phyloP scores from a whole-genome alignment of 495 filamentous ascomycete species.

The Clavariopsis aquatica region DNA sequence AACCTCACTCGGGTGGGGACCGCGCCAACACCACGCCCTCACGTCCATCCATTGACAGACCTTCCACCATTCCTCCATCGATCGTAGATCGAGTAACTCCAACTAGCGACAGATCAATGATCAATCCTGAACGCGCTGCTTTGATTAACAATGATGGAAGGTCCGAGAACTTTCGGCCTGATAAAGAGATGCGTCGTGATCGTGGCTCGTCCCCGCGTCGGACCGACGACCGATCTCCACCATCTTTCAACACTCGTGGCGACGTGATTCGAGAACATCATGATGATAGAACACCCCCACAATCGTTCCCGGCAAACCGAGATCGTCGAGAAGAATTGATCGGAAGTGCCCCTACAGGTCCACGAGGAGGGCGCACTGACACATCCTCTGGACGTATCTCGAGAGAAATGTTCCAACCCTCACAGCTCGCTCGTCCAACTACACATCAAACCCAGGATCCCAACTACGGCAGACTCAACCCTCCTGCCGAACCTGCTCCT shows the following conservation, averaged over 20 bases:
- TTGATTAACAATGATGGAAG: slow-evolving; percentile 46
- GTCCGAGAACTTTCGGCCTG: slow-evolving; percentile 32
- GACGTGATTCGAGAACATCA: slow-evolving; percentile 54
- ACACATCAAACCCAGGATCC: slow-evolving; percentile 41
- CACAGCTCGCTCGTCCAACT: slow-evolving; percentile 22
- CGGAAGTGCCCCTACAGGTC: slow-evolving; percentile 40
- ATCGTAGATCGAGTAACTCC: slow-evolving; percentile 18
- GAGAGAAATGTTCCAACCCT: slow-evolving; percentile 37
- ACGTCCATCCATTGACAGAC: slow-evolving; percentile 4
- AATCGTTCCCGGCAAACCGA: slow-evolving; percentile 16
- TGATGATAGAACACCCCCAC: slow-evolving; percentile 30
- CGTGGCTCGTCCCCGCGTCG: slow-evolving; percentile 55
- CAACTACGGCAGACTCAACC: slow-evolving; percentile 49
- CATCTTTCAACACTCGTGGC: slow-evolving; percentile 41
- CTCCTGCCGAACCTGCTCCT: slow-evolving; percentile 62
- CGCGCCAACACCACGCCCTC: slow-evolving; percentile 5
- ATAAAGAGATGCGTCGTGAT: slow-evolving; percentile 52
- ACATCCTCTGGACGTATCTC: slow-evolving; percentile 16
- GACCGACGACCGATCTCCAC: slow-evolving; percentile 44
- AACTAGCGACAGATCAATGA: slow-evolving; percentile 38
- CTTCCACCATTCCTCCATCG: slow-evolving; percentile 10
- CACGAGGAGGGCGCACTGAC: slow-evolving; percentile 36
- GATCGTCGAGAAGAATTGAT: slow-evolving; percentile 39
- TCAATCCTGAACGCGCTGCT: slow-evolving; percentile 62
- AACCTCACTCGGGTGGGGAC: slow-evolving; percentile 5